Base-by-base conservation (phyloP, 2,329 filamentous ascomycete genomes). In the Colletotrichum sp. region DNA sequence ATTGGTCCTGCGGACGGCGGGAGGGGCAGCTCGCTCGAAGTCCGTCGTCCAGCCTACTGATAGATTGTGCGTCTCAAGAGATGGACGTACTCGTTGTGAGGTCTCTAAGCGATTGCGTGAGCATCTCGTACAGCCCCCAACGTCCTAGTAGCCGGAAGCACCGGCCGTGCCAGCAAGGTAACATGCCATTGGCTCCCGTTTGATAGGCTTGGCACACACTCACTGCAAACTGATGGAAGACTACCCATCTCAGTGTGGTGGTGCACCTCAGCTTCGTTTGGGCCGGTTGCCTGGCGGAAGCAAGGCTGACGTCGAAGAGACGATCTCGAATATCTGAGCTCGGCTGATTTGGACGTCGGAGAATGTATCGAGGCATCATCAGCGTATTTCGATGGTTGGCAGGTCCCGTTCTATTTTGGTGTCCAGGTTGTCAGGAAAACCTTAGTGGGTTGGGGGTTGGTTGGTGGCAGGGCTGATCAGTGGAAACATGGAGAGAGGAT, bases 401-500 rank as follows among this genome's bases (percentile, higher is more conserved):
- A 48, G 30, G 32, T 4, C 21, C 36, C 30, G n/a, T 76, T 74
- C 59, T 74, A 74, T 69, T 76, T 69, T 66, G 18, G 52, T 60
- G n/a, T 18, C 26, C 32, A 32, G 21, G 32, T 32, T 72, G 72
- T 67, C 18, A 61, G 61, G 68, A n/a, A 72, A 26, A 14, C 36
- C 34, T 61, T 14, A 36, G 32, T 36, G 13, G 21, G n/a, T 7
- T 69, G 71, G 57, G 59, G 61, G 48, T 39, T 52, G 34, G 61
- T 57, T 71, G 55, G 24, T 39, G 18, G 48, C n/a, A 39, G 72
- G 43, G 57, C 26, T 65, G 67, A 63, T 69, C 71, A 55, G 67
- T 71, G 30, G 72, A 75, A 64, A 72, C 55, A 28, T 64, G 69
- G 63, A 73, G 52, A 73, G 48, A 71, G 39, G 14, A 30, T 68